Evolutionary conservation across 2,329 filamentous ascomycete species (phyloP), one percentile per base, ranked within the genome.

Genomic region (Pyrenochaeta sp.): DNA sequence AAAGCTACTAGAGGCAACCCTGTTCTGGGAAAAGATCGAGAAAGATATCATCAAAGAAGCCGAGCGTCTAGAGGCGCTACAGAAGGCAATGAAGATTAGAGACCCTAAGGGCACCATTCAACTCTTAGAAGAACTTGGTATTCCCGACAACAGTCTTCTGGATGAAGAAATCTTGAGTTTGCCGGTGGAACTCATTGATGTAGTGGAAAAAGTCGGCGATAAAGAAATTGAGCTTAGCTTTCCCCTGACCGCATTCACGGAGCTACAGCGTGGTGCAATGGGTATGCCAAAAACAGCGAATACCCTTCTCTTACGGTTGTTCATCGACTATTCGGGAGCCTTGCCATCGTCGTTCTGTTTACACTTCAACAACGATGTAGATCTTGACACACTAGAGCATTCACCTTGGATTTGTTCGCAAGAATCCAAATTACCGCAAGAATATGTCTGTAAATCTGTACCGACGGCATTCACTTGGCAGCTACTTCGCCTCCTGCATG

Each of bases 201-300:
- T 66, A 5, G 65, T 76, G 3, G 72, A 77, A 40, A 68, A 57
- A 28, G 56, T 63, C 15, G 57, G 57, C 12, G 62, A 70, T 2
- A 59, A 61, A 19, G 66, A 72, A 50, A 56, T 74, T 1, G 74
- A 75, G 52, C 64, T 76, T 3, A 71, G 61, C 34, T 74, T 77
- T 32, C 63, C 68, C 5, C 48, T 77, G 12, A 54, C 50, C 13
- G 25, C 56, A 1, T 58, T 68, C 8, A 73, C 67, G 1, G 59
- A 66, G 1, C 51, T 76, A 2, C 65, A 75, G 45, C 63, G 69
- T n/a, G 49, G 25, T 5, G 72, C 65, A 3, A 63, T 75, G 58
- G 74, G 71, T 19, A 47, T 71, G 1, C 68, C 67, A 6, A 45
- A 43, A 12, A 47, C 30, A 3, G 68, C 72, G 7, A 68, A 66